Evolutionary conservation across 768 basidiomycete species (phyloP), one percentile per base, ranked within the genome.

Genomic region (Xerocomus spinulosus): DNA sequence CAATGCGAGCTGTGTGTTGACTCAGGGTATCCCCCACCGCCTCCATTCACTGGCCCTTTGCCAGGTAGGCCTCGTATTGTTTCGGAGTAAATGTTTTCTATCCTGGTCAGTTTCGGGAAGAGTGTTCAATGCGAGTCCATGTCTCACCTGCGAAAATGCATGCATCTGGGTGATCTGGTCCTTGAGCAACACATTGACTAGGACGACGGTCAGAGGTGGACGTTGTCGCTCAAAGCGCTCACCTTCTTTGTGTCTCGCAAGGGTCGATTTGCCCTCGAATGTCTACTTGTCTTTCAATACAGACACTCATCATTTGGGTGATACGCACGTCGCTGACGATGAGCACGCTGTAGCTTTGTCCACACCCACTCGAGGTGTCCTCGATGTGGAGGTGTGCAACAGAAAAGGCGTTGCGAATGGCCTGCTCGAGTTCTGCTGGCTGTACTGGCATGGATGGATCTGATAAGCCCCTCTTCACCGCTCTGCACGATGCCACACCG

Each of bases 71-170:
- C 43, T 81, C 72, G 60, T 80, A 87, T 63, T 88, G 83, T 53
- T 76, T 73, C 5, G 79, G 83, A 4, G 86, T 87, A 48, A 81
- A 79, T 0, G 85, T 82, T 81, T 84, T 87, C 86, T 88, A 52
- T 28, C 6, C 10, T 24, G 29, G n/a, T 9, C 9, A 41, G 20
- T 28, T 45, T 9, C 7, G 38, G 48, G 20, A 29, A 24, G 39
- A 26, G 41, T 21, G 37, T 20, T 13, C 3, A 24, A 46, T 24
- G 42, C 21, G 15, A 15, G 29, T 5, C 21, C 4, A 12, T 37
- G 20, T 41, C 69, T 44, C 54, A 89, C 90, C 81, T 92, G 89
- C 13, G 89, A 89, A 67, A 92, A 92, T 5, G 90, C 89, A 57
- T 92, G 89, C 77, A 92, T 83, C 48, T 84, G 79, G 0, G 84